These are phyloP conservation scores for Salix dunnii DNA, from an alignment of 345 rosid species.

Conservation along the genomic window DNA sequence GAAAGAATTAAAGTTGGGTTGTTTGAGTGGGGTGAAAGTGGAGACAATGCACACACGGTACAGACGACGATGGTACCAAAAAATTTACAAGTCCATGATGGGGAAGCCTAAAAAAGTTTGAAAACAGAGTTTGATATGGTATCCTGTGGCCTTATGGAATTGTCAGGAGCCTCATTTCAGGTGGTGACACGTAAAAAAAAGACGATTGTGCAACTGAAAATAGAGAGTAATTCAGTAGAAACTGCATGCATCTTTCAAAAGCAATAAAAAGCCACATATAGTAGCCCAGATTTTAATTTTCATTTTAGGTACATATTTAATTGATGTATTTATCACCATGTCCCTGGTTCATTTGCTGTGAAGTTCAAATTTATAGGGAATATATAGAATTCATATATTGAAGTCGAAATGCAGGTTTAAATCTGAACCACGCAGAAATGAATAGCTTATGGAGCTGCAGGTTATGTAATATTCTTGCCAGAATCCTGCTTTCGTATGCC, in stretches of 20 bases:
- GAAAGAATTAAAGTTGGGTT: neutral
- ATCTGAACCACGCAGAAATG: neutral
- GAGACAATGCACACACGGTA: conserved; percentile 13
- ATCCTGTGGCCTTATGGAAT: conserved; percentile 14
- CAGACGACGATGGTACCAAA: conserved; percentile 27
- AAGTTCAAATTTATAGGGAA: neutral
- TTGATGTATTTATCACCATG: neutral
- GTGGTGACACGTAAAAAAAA: neutral
- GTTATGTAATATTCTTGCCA: neutral
- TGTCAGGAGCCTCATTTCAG: conserved; percentile 14
- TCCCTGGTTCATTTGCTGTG: neutral
- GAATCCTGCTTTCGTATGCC: neutral
- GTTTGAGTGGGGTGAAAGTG: conserved; percentile 13
- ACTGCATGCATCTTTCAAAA: conserved; percentile 1
- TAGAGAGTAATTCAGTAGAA: neutral
- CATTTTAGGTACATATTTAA: neutral
- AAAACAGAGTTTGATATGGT: conserved; percentile 13
- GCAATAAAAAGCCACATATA: neutral
- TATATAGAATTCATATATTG: too few relatives aligned
- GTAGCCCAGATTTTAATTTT: neutral
- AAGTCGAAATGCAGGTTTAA: neutral
- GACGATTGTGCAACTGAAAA: neutral
- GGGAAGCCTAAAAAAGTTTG: conserved; percentile 13
- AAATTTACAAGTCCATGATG: conserved; percentile 12
- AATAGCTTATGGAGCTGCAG: neutral